phyloP scores from a whole-genome alignment of 257 asterid species.

The Nicotiana benthamiana region DNA sequence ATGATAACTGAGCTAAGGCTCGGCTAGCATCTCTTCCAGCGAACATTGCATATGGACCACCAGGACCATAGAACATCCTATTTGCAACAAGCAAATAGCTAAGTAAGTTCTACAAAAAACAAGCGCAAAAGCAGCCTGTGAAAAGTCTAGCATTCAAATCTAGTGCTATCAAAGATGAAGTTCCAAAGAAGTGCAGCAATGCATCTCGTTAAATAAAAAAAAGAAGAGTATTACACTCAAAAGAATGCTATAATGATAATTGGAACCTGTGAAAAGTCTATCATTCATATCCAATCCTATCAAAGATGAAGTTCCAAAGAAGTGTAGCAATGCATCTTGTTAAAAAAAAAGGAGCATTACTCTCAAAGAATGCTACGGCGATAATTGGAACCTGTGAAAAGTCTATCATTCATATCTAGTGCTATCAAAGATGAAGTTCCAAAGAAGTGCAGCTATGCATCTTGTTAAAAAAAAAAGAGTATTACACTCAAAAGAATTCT shows the following conservation, averaged over 20 bases:
- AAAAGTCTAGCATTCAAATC: neutral
- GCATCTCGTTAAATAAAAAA: neutral
- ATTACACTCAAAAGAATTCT: neutral
- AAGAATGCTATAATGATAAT: neutral
- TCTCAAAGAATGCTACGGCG: neutral
- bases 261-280: neutral
- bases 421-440: neutral
- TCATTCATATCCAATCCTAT: neutral
- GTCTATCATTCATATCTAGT: neutral
- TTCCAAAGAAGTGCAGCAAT: neutral
- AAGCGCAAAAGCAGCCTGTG: neutral
- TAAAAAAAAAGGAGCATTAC: neutral
- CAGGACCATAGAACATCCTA: slow-evolving; percentile 99
- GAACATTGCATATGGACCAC: slow-evolving; percentile 82
- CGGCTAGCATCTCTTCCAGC: slow-evolving; percentile 95
- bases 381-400: neutral
- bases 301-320: neutral
- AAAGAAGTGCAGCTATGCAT: neutral
- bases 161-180: neutral
- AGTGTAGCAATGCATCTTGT: neutral
- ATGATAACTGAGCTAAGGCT: slow-evolving; percentile 89
- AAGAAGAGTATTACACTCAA: neutral
- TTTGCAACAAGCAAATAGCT: neutral
- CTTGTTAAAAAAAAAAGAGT: neutral
- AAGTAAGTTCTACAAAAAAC: neutral